Conservation (phyloP, 495 filamentous ascomycete species). For the Hypoxylon trugodes region DNA sequence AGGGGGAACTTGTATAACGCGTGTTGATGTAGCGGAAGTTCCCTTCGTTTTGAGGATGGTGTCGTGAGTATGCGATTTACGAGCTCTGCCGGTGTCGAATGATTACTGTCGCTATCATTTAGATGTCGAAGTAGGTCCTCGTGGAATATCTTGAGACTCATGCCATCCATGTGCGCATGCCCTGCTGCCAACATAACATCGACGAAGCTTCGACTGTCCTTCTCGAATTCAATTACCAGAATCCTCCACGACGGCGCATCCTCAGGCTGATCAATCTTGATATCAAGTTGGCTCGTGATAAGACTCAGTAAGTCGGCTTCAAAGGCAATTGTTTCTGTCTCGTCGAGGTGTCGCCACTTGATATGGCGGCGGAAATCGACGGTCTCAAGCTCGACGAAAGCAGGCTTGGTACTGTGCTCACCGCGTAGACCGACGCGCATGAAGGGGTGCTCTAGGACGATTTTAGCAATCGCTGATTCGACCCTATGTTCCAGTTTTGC, state of each 20-base stretch:
- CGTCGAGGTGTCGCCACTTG: slow-evolving; percentile 23
- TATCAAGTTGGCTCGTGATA: slow-evolving; percentile 41
- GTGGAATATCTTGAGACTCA: slow-evolving; percentile 47
- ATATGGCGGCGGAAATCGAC: slow-evolving; percentile 45
- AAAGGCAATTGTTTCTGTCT: neutral
- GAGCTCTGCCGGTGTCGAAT: neutral
- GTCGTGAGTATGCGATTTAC: slow-evolving; percentile 28
- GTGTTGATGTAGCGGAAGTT: slow-evolving; percentile 22
- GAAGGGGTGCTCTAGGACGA: slow-evolving; percentile 43
- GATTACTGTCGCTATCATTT: neutral
- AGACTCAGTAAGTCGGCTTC: slow-evolving; percentile 27
- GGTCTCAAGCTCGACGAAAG: slow-evolving; percentile 38
- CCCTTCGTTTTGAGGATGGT: slow-evolving; percentile 13
- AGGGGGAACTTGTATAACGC: slow-evolving; percentile 30
- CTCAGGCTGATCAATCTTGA: slow-evolving; percentile 30
- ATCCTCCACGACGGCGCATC: slow-evolving; percentile 46
- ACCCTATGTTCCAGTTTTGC: slow-evolving; percentile 16
- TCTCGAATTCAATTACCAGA: slow-evolving; percentile 22
- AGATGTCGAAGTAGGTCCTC: slow-evolving; percentile 43
- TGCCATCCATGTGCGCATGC: slow-evolving; percentile 48
- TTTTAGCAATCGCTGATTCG: slow-evolving; percentile 41
- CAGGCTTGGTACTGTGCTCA: slow-evolving; percentile 40
- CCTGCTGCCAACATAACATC: slow-evolving; percentile 47
- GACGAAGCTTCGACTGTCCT: slow-evolving; percentile 13
- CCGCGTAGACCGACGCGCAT: slow-evolving; percentile 45